Percentiles rank a stretch among this genome's conserved stretches.
Conservation (phyloP, 148 eudicot species). For the Pharnaceum exiguum region DNA sequence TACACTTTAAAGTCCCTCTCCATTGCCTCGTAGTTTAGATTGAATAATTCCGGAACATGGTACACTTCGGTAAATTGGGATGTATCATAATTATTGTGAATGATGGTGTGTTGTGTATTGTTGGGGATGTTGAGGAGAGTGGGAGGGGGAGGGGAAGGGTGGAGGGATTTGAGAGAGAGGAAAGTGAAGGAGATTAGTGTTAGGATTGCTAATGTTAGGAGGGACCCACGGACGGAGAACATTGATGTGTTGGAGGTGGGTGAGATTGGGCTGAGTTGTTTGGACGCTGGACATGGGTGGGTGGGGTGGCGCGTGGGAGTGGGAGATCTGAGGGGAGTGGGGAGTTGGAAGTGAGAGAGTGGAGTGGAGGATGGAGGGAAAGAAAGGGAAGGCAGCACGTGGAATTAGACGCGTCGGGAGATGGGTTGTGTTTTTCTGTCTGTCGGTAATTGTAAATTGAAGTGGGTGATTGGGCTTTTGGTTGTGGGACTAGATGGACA, state of each 20-base stretch:
- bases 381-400: no score
- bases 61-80: no score
- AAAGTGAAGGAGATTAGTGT: slow-evolving; percentile 62
- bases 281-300: slow-evolving; percentile 35
- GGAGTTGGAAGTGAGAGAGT: no score
- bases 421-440: no score
- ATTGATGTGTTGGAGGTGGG: slow-evolving; percentile 19
- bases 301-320: slow-evolving; percentile 12
- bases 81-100: no score
- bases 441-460: no score
- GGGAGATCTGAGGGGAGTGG: not conserved
- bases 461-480: no score
- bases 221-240: slow-evolving; percentile 48
- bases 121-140: slow-evolving; percentile 18
- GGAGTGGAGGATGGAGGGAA: not conserved
- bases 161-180: slow-evolving; percentile 60
- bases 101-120: no score
- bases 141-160: slow-evolving; percentile 25
- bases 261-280: slow-evolving; percentile 19
- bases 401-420: no score
- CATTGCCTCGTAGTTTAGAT: slow-evolving; percentile 65
- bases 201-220: slow-evolving; percentile 56
- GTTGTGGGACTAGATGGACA: no score
- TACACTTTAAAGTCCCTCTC: slow-evolving; percentile 80
- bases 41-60: slow-evolving; percentile 58